Base-by-base conservation (phyloP, 129 eudicot species). In the Oenanthe sinensis region DNA sequence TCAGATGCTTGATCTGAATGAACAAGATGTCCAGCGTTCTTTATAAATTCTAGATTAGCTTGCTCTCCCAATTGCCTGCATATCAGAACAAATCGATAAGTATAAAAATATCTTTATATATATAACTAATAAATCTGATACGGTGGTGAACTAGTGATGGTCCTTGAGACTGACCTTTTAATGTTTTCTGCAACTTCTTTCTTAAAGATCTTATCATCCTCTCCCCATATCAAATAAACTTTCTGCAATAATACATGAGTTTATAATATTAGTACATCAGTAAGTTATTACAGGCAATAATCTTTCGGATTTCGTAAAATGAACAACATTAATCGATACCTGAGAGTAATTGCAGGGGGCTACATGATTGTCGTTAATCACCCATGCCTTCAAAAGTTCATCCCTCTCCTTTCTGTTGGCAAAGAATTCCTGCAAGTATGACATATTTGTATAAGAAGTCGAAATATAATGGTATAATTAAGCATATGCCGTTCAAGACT, bases 21-120 rank as follows among this genome's bases (percentile, higher is more conserved):
- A 77, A 75, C 75, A 11, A 88, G 67, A 68, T 90, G 96, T 8
- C 96, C 92, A 3, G 90, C 89, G 4, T 88, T 71, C 75, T 83
- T 74, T 71, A 88, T 72, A 24, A 33, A 71, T 24, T 78, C 75
- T 39, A 87, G 68, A 4, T 74, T 74, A 40, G 92, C 67, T 9
- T 79, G 68, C 2, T 69, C 85, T 44, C 92, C 92, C 79, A 84
- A 65, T 75, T 37, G 76, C 82, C 96, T 86, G 85, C 43, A 50
- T 43, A 49, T 73, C 37, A n/a, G 33, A 76, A 69, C 60, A 16
- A 37, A 16, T 75, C 4, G 12, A 10, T 24, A n/a, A 74, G 11
- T 40, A 39, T 49, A 4, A 4, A 3, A 49, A 17, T 50, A 5
- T 50, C 3, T 2, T 19, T 11, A 39, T 43, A 11, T 16, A 69